These are phyloP conservation scores for Yamadazyma diospyri DNA, from an alignment of 1,139 yeast genomes.

Conservation along the genomic window DNA sequence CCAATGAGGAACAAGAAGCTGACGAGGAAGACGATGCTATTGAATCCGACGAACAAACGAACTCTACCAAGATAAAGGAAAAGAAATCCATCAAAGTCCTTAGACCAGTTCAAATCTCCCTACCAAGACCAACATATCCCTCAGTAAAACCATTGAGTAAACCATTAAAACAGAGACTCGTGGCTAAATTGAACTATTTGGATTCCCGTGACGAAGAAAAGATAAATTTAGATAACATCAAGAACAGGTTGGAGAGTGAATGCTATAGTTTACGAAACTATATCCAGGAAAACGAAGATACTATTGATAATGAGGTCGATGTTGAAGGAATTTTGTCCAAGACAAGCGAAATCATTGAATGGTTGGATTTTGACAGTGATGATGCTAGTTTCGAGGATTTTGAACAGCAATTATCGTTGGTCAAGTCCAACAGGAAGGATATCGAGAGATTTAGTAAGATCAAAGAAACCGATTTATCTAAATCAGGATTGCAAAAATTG, in stretches of 20 bases:
- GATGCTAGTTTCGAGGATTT: conserved; percentile 45
- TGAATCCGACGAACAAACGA: conserved; percentile 6
- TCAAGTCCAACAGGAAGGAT: conserved; percentile 19
- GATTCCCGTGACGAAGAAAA: conserved; percentile 46
- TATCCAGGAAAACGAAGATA: conserved; percentile 47
- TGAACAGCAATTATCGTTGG: conserved; percentile 20
- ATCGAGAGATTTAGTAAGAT: conserved; percentile 24
- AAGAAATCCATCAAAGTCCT: conserved; percentile 18
- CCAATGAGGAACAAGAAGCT: conserved; percentile 14
- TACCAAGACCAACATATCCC: conserved; percentile 33
- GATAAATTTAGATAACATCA: conserved; percentile 42
- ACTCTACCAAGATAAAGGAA: conserved; percentile 9
- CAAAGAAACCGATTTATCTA: conserved; percentile 31
- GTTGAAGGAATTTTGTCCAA: conserved; percentile 19
- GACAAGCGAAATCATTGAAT: conserved; percentile 57
- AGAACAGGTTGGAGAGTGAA: conserved; percentile 55
- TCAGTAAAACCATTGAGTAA: conserved; percentile 45
- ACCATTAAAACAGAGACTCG: conserved; percentile 33
- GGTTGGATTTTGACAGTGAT: conserved; percentile 78
- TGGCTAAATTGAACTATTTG: conserved; percentile 28
- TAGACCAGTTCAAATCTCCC: conserved; percentile 17
- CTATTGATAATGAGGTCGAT: conserved; percentile 33
- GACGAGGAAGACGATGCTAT: conserved; percentile 9
- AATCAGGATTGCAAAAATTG: conserved; percentile 33
- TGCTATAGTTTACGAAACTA: conserved; percentile 55